Evolutionary conservation across 192 early-diverging fungal species (phyloP).

Genomic region (Dispira simplex): DNA sequence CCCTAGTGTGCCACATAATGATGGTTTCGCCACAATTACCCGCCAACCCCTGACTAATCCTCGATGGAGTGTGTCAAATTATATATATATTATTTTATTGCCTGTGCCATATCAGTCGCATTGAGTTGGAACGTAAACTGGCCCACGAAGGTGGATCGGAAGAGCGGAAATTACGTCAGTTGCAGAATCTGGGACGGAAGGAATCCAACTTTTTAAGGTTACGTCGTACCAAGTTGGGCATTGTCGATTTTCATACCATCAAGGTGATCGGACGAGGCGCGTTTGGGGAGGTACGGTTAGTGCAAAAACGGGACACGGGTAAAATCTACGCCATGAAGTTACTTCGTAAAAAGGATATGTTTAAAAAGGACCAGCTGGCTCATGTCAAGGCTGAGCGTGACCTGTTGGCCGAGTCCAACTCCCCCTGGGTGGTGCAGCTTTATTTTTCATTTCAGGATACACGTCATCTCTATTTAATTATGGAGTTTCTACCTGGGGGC

Average conservation of each 20-base stretch:
- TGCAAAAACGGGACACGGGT: constrained; percentile 90
- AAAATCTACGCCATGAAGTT: constrained; percentile 99
- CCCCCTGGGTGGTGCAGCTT: constrained; percentile 95
- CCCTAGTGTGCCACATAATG: not conserved
- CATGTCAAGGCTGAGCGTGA: constrained; percentile 98
- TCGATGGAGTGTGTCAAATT: not conserved
- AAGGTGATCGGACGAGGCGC: constrained; percentile 98
- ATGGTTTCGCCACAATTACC: not conserved
- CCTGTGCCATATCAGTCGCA: constrained; percentile 28
- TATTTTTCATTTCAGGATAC: constrained; percentile 98
- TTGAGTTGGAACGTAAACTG: constrained; percentile 66
- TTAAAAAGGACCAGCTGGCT: constrained; percentile 97
- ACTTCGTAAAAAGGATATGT: constrained; percentile 90
- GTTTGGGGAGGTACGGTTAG: constrained; percentile 95
- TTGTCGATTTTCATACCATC: constrained; percentile 87
- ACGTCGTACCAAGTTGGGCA: constrained; percentile 71
- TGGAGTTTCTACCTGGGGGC: constrained; percentile 99
- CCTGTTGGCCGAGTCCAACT: constrained; percentile 89
- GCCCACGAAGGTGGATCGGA: constrained; percentile 61
- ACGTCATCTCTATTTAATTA: constrained; percentile 89
- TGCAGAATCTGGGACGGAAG: constrained; percentile 61
- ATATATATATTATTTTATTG: not conserved
- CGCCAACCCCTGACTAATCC: not conserved
- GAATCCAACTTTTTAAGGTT: constrained; percentile 92
- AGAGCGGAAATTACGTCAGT: constrained; percentile 76